Conservation (phyloP, 768 basidiomycete genomes). For the Hygrophorus pudorinus region DNA sequence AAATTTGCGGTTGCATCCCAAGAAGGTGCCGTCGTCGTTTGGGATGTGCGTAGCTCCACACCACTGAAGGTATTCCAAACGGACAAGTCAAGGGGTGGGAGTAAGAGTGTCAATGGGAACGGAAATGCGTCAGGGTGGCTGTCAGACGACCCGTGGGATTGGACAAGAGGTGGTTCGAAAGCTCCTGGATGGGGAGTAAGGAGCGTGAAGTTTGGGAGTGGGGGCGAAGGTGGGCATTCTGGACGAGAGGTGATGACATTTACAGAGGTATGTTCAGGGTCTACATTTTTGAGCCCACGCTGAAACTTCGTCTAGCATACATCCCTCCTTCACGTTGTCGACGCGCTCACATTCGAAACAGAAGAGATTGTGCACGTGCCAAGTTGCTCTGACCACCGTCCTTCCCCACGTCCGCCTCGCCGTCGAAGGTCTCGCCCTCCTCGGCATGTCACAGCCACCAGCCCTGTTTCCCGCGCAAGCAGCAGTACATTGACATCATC, state of each 20-base stretch:
- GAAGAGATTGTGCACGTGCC: slow-evolving; percentile 61
- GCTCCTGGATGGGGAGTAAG: slow-evolving; percentile 81
- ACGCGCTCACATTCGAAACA: slow-evolving; percentile 78
- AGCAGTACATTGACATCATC: slow-evolving; percentile 2
- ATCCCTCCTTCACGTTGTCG: slow-evolving; percentile 70
- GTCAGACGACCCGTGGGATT: slow-evolving; percentile 59
- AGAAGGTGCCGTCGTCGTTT: slow-evolving; percentile 70
- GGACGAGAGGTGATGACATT: slow-evolving; percentile 78
- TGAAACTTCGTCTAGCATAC: slow-evolving; percentile 50
- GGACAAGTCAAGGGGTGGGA: slow-evolving; percentile 26
- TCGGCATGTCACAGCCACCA: neutral
- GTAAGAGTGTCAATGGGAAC: slow-evolving; percentile 20
- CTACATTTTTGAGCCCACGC: neutral
- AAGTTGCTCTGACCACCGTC: slow-evolving; percentile 15
- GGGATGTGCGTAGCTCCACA: slow-evolving; percentile 71
- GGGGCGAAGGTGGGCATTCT: slow-evolving; percentile 31
- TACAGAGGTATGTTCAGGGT: slow-evolving; percentile 57
- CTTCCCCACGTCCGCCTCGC: slow-evolving; percentile 4
- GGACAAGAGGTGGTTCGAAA: slow-evolving; percentile 43
- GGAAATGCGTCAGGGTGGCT: slow-evolving; percentile 42
- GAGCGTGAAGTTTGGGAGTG: slow-evolving; percentile 76
- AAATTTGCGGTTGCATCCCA: slow-evolving; percentile 82
- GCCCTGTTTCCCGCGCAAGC: neutral
- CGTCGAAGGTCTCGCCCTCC: slow-evolving; percentile 4
- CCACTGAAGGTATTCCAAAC: slow-evolving; percentile 64